Percentiles rank a stretch among this genome's conserved stretches.
These are phyloP conservation scores for Cornus florida DNA, from an alignment of 148 eudicot genomes.

Conservation along the genomic window DNA sequence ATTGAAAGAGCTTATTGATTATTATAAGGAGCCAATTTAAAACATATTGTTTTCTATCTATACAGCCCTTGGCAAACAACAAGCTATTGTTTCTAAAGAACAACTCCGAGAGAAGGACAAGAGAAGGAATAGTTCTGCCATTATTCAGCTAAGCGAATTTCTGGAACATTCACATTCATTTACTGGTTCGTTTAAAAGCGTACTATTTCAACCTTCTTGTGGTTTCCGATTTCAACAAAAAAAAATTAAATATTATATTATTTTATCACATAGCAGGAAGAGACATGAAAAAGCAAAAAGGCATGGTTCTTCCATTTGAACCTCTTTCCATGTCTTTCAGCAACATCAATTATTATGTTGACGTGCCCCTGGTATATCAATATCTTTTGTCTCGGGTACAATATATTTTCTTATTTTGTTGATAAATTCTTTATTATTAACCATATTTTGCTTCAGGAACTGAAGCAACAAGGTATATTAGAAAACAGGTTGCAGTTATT, in stretches of 20 bases:
- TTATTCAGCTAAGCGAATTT: slow-evolving; percentile 61
- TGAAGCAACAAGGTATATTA: slow-evolving; percentile 65
- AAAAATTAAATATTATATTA: background rate
- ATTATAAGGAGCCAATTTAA: slow-evolving; percentile 9
- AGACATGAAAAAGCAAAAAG: slow-evolving; percentile 40
- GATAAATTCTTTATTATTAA: slow-evolving; percentile 8
- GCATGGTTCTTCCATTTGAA: slow-evolving; percentile 98
- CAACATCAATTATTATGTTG: slow-evolving; percentile 76
- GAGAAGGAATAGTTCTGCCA: slow-evolving; percentile 26
- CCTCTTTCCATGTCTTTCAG: slow-evolving; percentile 91
- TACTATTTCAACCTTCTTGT: background rate
- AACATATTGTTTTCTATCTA: slow-evolving; percentile 7
- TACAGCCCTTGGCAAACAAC: slow-evolving; percentile 76
- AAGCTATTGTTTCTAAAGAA: slow-evolving; percentile 53
- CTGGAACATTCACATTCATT: slow-evolving; percentile 76
- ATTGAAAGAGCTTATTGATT: background rate
- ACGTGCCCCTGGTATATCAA: slow-evolving; percentile 72
- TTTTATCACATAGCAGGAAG: slow-evolving; percentile 47
- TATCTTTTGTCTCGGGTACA: slow-evolving; percentile 8
- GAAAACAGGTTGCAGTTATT: slow-evolving; percentile 70
- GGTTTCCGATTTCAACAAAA: background rate
- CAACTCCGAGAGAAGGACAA: slow-evolving; percentile 26
- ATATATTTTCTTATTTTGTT: slow-evolving; percentile 1
- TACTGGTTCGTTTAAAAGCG: slow-evolving; percentile 44
- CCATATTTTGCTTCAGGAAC: slow-evolving; percentile 51